These are phyloP conservation scores for Myxozyma geophila DNA, from an alignment of 805 yeast species.

Conservation along the genomic window DNA sequence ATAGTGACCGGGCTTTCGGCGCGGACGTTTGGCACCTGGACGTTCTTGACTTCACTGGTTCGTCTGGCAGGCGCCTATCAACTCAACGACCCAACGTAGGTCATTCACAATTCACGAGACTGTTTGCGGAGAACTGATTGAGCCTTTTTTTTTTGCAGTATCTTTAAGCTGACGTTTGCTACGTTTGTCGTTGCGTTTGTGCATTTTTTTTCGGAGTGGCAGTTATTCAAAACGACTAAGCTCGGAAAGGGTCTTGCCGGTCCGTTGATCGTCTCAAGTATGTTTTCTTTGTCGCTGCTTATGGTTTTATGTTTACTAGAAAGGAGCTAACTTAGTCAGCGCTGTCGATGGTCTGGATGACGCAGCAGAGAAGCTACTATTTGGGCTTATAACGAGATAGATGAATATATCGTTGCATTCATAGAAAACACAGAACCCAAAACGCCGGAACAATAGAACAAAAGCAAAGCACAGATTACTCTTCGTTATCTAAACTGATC, in stretches of 20 bases:
- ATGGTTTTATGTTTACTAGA: too few relatives aligned
- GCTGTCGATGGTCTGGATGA: conserved; percentile 74
- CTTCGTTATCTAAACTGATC: conserved; percentile 9
- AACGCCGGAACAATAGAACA: not conserved
- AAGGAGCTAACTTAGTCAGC: conserved; percentile 48
- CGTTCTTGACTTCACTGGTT: conserved; percentile 79
- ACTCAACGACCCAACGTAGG: conserved; percentile 61
- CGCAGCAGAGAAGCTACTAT: conserved; percentile 67
- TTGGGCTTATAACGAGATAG: conserved; percentile 31
- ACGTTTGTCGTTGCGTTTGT: conserved; percentile 80
- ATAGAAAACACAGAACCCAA: too few relatives aligned
- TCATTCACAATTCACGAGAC: not conserved
- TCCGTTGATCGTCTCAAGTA: conserved; percentile 69
- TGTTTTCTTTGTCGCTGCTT: not conserved
- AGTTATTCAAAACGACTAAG: conserved; percentile 75
- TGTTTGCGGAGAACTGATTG: not conserved
- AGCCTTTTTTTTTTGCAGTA: too few relatives aligned
- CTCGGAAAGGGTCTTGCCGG: conserved; percentile 88
- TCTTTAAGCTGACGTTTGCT: conserved; percentile 77
- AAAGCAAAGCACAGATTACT: not conserved
- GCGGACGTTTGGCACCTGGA: conserved; percentile 99
- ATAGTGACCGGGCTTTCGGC: conserved; percentile 67
- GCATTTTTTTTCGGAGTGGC: conserved; percentile 86
- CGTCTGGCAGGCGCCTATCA: conserved; percentile 87
- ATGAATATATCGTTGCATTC: not conserved